Evolutionary conservation across 164 flowering plant genomes (phyloP), one percentile per base, ranked within the genome.

Genomic region (Magnolia sinica): DNA sequence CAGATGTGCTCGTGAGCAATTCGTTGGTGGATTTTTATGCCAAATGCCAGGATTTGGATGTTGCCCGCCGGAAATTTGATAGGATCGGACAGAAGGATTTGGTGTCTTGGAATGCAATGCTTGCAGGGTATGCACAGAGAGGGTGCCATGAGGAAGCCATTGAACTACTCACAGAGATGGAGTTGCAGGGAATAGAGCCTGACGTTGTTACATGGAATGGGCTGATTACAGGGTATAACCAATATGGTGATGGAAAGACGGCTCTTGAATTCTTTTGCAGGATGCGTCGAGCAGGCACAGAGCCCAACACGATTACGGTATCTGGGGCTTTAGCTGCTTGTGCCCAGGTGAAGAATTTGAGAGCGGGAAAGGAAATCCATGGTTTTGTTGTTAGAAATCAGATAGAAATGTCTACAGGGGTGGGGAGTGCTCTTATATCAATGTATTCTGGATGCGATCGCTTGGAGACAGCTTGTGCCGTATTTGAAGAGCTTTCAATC

Each of bases 191-290:
- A 18, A 72, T 85, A 69, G 74, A 79, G 55, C 70, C 82, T 13
- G 87, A 85, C 22, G 78, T 81, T 58, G 77, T 82, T 65, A 85
- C 83, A 22, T 84, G 87, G 87, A 84, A 84, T 64, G 87, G 87
- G 29, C 66, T 82, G 16, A 79, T 84, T 74, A 81, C 87, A 22
- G 87, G 87, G 59, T 84, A 19, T 76, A 80, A 82, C 7, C 78
- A 82, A 77, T 31, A 70, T 51, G 83, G 85, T 58, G 82, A 85
- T 24, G 82, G 85, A 24, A 71, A 79, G 74, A 70, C 79, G 16
- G 87, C 85, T 81, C 83, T 82, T 66, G 79, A 81, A 16, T 81
- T 82, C 79, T 81, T 84, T 24, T 66, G 7, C 51, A 76, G 74
- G 68, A 84, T 84, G 87, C 74, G 59, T 74, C 49, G 61, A 72